phyloP scores from a whole-genome alignment of 2,329 filamentous ascomycete genomes.

The Orbilia oligospora region DNA sequence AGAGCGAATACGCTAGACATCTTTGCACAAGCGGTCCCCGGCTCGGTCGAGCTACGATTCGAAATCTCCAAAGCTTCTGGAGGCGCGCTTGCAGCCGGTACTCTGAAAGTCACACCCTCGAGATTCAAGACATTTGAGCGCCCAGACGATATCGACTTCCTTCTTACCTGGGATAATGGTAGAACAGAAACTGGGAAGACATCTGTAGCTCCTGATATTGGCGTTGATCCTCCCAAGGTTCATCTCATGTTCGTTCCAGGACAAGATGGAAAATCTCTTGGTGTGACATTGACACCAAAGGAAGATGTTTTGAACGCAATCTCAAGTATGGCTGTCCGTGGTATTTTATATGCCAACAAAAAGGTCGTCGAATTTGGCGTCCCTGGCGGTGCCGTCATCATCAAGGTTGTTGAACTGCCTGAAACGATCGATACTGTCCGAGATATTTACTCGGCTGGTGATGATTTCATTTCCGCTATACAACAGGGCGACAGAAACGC shows the following conservation, averaged over 20 bases:
- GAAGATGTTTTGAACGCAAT: constrained; percentile 9
- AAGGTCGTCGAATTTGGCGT: constrained; percentile 16
- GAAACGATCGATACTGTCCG: constrained; percentile 21
- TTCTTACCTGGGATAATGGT: constrained; percentile 16
- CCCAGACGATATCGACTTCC: constrained; percentile 19
- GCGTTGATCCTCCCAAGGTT: constrained; percentile 14
- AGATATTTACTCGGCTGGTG: not conserved
- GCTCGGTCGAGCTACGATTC: constrained; percentile 13
- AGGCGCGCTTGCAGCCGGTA: not conserved
- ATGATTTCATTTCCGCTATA: not conserved
- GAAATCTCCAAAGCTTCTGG: not conserved
- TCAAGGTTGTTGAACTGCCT: constrained; percentile 13
- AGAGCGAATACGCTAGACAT: not conserved
- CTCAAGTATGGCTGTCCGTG: constrained; percentile 1
- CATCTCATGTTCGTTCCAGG: constrained; percentile 23
- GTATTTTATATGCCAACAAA: constrained; percentile 25
- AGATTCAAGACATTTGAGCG: constrained; percentile 12
- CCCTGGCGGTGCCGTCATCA: constrained; percentile 3
- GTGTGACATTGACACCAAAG: constrained; percentile 11
- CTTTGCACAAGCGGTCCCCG: not conserved
- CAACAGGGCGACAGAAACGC: not conserved
- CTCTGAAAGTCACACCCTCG: not conserved
- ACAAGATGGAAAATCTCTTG: not conserved
- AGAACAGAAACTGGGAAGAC: not conserved
- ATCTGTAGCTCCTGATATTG: not conserved